Conservation (phyloP, 2,329 filamentous ascomycete species). For the Xylaria polymorpha region DNA sequence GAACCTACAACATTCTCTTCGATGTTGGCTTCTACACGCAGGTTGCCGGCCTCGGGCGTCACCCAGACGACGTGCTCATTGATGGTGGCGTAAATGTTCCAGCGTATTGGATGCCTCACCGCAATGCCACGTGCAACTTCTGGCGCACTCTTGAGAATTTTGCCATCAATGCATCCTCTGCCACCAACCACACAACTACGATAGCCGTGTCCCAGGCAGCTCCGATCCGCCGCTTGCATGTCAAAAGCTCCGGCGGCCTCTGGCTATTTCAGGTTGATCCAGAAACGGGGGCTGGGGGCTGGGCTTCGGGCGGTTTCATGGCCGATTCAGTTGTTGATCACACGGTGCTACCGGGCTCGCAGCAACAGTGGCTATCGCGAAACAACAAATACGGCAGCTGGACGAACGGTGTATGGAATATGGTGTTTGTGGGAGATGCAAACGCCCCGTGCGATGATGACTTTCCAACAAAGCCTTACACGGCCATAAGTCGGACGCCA, state of each 20-base stretch:
- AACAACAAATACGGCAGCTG: slow-evolving; percentile 51
- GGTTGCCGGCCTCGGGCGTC: slow-evolving; percentile 48
- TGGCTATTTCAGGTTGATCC: slow-evolving; percentile 52
- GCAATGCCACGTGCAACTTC: slow-evolving; percentile 53
- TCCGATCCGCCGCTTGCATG: slow-evolving; percentile 49
- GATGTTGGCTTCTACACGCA: slow-evolving; percentile 52
- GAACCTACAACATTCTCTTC: slow-evolving; percentile 49
- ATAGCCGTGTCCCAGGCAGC: slow-evolving; percentile 52
- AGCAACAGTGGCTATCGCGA: slow-evolving; percentile 52
- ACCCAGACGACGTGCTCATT: slow-evolving; percentile 49
- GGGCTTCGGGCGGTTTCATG: slow-evolving; percentile 52
- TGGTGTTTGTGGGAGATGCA: slow-evolving; percentile 51
- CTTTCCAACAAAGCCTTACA: slow-evolving; percentile 48
- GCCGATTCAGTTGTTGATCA: slow-evolving; percentile 50
- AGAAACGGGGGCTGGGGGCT: slow-evolving; percentile 48
- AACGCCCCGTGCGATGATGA: slow-evolving; percentile 46
- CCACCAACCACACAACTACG: slow-evolving; percentile 50
- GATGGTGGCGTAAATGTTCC: slow-evolving; percentile 51
- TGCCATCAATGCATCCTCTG: slow-evolving; percentile 48
- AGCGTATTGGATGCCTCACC: slow-evolving; percentile 52
- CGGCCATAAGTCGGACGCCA: slow-evolving; percentile 48
- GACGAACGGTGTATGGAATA: slow-evolving; percentile 52
- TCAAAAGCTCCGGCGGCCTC: slow-evolving; percentile 48
- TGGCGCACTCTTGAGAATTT: slow-evolving; percentile 52
- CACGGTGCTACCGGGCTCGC: slow-evolving; percentile 50